Conservation (phyloP, 768 basidiomycete species). For the Rubroboletus satanas region DNA sequence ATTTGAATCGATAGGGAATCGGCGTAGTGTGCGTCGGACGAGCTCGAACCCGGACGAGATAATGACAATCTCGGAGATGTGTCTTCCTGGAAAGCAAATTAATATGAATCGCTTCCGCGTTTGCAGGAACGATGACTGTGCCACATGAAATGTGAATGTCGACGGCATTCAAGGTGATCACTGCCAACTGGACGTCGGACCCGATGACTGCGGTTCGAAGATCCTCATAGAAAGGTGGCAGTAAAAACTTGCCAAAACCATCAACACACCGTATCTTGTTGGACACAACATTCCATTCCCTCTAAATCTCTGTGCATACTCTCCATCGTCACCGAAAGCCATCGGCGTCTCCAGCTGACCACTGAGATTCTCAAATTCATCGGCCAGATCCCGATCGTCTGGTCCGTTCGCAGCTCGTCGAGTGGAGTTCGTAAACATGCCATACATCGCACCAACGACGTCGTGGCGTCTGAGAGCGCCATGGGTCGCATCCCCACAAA, state of each 20-base stretch:
- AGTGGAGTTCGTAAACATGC: constrained; percentile 23
- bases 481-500: constrained; percentile 26
- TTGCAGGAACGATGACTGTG: constrained; percentile 15
- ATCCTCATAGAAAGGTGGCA: constrained; percentile 18
- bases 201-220: constrained; percentile 15
- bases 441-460: constrained; percentile 24
- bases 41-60: constrained; percentile 5
- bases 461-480: constrained; percentile 21
- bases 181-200: too few species aligned
- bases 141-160: constrained; percentile 18
- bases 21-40: not conserved
- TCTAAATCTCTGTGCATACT: constrained; percentile 17
- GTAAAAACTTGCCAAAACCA: constrained; percentile 22
- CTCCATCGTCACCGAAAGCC: constrained; percentile 3
- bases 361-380: constrained; percentile 18
- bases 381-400: constrained; percentile 10
- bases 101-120: constrained; percentile 10
- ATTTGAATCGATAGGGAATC: not conserved
- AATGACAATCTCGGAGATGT: constrained; percentile 1
- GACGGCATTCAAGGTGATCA: constrained; percentile 32
- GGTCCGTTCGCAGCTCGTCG: constrained; percentile 18
- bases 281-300: constrained; percentile 25
- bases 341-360: constrained; percentile 19
- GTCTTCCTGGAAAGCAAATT: constrained; percentile 5
- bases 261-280: constrained; percentile 26